Conservation (phyloP, 2,329 filamentous ascomycete species). For the Colletotrichum cordylinicola region DNA sequence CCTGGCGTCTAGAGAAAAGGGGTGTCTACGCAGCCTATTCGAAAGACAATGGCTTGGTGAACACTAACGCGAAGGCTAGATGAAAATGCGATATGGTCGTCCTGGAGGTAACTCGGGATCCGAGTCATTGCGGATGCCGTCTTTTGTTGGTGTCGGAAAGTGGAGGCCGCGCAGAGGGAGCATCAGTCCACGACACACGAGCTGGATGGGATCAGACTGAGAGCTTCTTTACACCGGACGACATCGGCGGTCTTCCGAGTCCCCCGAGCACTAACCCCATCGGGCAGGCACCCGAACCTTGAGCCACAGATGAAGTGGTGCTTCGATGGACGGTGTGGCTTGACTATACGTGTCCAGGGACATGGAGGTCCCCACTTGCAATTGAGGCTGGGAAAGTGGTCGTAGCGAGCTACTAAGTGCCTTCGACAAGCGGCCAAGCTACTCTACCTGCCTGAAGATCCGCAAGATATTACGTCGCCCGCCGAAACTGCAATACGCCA, state of each 20-base stretch:
- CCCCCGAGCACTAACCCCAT: neutral
- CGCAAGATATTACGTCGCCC: neutral
- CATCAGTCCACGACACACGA: neutral
- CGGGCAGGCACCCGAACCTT: neutral
- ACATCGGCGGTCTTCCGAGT: constrained; percentile 12
- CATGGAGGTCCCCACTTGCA: neutral
- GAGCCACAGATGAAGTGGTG: neutral
- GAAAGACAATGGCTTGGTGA: neutral
- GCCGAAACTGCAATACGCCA: neutral
- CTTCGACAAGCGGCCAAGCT: neutral
- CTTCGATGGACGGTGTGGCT: neutral
- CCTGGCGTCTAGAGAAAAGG: neutral
- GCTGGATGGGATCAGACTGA: neutral
- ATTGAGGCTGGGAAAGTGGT: constrained; percentile 3
- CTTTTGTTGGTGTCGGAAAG: neutral
- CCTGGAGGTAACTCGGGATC: constrained; percentile 19
- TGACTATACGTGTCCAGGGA: neutral
- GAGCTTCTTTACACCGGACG: constrained; percentile 13
- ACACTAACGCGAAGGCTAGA: neutral
- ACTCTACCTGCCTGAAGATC: neutral
- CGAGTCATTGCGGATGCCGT: neutral
- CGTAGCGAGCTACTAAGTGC: neutral
- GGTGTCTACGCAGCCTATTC: neutral
- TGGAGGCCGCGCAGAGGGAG: neutral
- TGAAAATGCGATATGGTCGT: neutral